Percentiles rank a stretch among this genome's conserved stretches.
phyloP scores from a whole-genome alignment of 805 yeast genomes.

The Candida andamanensis region DNA sequence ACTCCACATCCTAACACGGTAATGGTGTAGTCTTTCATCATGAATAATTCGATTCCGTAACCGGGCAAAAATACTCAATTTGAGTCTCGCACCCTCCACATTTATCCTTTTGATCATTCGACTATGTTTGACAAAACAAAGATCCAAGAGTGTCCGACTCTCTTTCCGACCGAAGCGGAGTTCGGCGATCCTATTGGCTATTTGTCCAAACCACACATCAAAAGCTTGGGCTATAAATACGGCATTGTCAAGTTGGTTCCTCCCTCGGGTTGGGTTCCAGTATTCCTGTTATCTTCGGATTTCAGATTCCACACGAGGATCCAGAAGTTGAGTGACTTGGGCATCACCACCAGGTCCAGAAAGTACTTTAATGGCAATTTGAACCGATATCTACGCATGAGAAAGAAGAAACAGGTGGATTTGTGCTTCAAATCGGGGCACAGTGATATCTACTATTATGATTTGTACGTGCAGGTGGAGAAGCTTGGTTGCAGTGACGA shows the following conservation, averaged over 20 bases:
- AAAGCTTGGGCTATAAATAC: slow-evolving; percentile 38
- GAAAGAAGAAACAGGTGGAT: slow-evolving; percentile 20
- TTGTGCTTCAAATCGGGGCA: slow-evolving; percentile 16
- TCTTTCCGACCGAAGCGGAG: slow-evolving; percentile 40
- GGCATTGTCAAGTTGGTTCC: slow-evolving; percentile 54
- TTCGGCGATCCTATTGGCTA: slow-evolving; percentile 48
- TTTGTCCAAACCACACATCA: slow-evolving; percentile 36
- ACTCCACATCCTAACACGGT: slow-evolving; percentile 90
- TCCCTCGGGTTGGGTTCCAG: slow-evolving; percentile 50
- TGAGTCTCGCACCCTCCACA: too few relatives aligned
- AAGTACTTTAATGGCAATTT: slow-evolving; percentile 58
- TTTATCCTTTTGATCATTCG: background rate
- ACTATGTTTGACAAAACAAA: background rate
- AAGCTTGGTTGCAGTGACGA: slow-evolving; percentile 16
- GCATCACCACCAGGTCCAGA: slow-evolving; percentile 57
- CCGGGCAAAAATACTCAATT: background rate
- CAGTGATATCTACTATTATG: slow-evolving; percentile 29
- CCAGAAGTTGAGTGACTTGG: slow-evolving; percentile 63
- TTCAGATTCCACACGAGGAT: slow-evolving; percentile 65
- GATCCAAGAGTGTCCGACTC: slow-evolving; percentile 40
- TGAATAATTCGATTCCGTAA: background rate
- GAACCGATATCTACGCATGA: slow-evolving; percentile 51
- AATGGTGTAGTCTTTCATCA: slow-evolving; percentile 43
- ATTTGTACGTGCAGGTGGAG: slow-evolving; percentile 31
- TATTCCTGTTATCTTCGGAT: slow-evolving; percentile 47